Conservation (phyloP, 805 yeast genomes). For the Monosporozyma solicola region DNA sequence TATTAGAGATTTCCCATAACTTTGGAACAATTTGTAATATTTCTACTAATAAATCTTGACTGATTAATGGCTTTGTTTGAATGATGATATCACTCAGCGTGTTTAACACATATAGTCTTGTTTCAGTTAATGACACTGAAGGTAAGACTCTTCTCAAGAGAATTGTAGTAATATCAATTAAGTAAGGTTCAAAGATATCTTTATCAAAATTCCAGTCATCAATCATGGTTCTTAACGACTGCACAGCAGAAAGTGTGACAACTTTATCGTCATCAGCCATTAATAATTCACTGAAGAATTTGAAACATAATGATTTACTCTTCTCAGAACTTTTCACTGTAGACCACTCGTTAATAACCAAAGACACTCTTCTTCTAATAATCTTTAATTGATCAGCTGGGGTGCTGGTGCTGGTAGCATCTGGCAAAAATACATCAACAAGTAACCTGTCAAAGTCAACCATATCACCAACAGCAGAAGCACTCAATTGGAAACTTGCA, state of each 20-base stretch:
- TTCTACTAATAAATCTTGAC: constrained; percentile 41
- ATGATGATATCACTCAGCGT: constrained; percentile 56
- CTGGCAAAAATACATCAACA: constrained; percentile 56
- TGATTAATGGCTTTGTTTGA: constrained; percentile 55
- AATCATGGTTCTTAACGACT: constrained; percentile 56
- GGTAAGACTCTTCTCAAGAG: constrained; percentile 41
- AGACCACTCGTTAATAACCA: constrained; percentile 76
- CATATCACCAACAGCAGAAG: constrained; percentile 52
- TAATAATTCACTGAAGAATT: constrained; percentile 45
- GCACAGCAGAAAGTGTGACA: constrained; percentile 67
- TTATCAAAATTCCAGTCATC: constrained; percentile 86
- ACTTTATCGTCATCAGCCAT: constrained; percentile 58
- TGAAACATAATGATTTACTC: constrained; percentile 50
- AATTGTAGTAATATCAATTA: constrained; percentile 42
- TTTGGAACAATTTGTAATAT: constrained; percentile 55
- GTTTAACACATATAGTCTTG: constrained; percentile 64
- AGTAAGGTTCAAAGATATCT: constrained; percentile 54
- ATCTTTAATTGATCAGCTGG: constrained; percentile 47
- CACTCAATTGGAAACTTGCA: constrained; percentile 73
- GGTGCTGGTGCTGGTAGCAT: constrained; percentile 32
- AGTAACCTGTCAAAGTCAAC: constrained; percentile 65
- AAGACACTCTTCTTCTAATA: constrained; percentile 66
- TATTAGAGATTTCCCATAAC: constrained; percentile 58
- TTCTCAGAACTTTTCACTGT: constrained; percentile 53
- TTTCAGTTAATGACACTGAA: constrained; percentile 53